These are phyloP conservation scores for Phylloporus sp. DNA, from an alignment of 768 basidiomycete species.

Conservation along the genomic window DNA sequence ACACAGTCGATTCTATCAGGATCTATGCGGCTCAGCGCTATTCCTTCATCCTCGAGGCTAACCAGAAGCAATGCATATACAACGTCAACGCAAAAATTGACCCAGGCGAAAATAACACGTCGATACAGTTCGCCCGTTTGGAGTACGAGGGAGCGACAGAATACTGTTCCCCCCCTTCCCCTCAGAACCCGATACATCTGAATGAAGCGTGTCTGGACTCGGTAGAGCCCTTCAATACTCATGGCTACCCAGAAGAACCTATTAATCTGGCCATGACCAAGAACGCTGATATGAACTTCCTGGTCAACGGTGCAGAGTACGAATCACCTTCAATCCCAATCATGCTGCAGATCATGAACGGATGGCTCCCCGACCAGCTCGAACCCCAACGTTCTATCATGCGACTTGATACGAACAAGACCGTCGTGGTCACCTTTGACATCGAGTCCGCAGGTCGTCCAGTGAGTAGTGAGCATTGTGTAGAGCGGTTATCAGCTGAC, in stretches of 20 bases:
- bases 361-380: neutral
- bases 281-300: conserved; percentile 10
- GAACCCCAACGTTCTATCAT: neutral
- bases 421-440: conserved; percentile 20
- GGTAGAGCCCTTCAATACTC: neutral
- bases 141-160: conserved; percentile 3
- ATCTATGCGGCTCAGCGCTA: conserved; percentile 43
- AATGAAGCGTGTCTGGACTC: neutral
- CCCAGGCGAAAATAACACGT: conserved; percentile 6
- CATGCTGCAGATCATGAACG: conserved; percentile 22
- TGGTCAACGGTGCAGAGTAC: conserved; percentile 13
- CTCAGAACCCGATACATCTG: neutral
- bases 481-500: conserved; percentile 12
- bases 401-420: conserved; percentile 10
- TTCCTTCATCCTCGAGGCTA: conserved; percentile 42
- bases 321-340: conserved; percentile 14
- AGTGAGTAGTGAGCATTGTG: conserved; percentile 37
- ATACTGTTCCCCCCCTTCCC: too few species aligned
- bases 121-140: conserved; percentile 10
- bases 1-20: conserved; percentile 35
- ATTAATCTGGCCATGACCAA: conserved; percentile 10
- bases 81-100: conserved; percentile 18
- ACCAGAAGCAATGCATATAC: conserved; percentile 39
- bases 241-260: conserved; percentile 14
- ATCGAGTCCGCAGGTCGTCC: neutral